phyloP scores from a whole-genome alignment of 2,329 filamentous ascomycete genomes.

The Pestalotiopsis sp. region DNA sequence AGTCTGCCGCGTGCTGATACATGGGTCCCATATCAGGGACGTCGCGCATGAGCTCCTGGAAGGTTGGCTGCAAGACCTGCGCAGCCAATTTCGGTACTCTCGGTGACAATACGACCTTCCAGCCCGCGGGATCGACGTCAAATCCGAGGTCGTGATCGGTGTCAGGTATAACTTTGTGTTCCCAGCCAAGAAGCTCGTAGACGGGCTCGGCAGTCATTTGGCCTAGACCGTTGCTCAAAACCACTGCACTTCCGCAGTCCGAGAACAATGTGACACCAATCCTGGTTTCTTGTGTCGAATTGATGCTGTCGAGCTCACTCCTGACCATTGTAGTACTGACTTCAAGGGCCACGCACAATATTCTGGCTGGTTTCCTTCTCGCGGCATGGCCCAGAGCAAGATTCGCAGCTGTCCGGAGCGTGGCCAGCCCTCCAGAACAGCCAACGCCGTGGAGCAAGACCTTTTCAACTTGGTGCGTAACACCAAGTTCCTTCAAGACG shows the following conservation, averaged over 20 bases:
- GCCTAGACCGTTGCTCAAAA: slow-evolving; percentile 67
- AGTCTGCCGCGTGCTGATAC: slow-evolving; percentile 55
- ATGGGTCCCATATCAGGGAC: slow-evolving; percentile 46
- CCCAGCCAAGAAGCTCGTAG: slow-evolving; percentile 68
- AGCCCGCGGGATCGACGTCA: slow-evolving; percentile 65
- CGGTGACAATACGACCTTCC: slow-evolving; percentile 69
- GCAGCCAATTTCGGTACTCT: slow-evolving; percentile 62
- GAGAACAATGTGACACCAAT: slow-evolving; percentile 71
- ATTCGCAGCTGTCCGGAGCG: slow-evolving; percentile 66
- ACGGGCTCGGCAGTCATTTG: slow-evolving; percentile 43
- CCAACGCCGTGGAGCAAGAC: slow-evolving; percentile 69
- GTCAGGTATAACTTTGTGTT: slow-evolving; percentile 63
- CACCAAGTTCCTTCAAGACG: slow-evolving; percentile 60
- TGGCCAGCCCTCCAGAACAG: slow-evolving; percentile 66
- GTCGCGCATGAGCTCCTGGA: slow-evolving; percentile 55
- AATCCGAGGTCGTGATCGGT: slow-evolving; percentile 67
- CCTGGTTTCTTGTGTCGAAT: slow-evolving; percentile 60
- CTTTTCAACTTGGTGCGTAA: slow-evolving; percentile 63
- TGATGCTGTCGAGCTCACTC: slow-evolving; percentile 67
- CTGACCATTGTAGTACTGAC: slow-evolving; percentile 63
- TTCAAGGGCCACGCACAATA: slow-evolving; percentile 69
- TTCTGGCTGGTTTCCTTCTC: slow-evolving; percentile 60
- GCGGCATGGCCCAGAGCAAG: slow-evolving; percentile 66
- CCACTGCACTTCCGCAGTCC: slow-evolving; percentile 68
- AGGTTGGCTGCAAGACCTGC: slow-evolving; percentile 54